A percentile compares a stretch with the other conserved stretches of the same genome.
phyloP scores from a whole-genome alignment of 352 stramenopile species.

The Globisporangium perplexum region DNA sequence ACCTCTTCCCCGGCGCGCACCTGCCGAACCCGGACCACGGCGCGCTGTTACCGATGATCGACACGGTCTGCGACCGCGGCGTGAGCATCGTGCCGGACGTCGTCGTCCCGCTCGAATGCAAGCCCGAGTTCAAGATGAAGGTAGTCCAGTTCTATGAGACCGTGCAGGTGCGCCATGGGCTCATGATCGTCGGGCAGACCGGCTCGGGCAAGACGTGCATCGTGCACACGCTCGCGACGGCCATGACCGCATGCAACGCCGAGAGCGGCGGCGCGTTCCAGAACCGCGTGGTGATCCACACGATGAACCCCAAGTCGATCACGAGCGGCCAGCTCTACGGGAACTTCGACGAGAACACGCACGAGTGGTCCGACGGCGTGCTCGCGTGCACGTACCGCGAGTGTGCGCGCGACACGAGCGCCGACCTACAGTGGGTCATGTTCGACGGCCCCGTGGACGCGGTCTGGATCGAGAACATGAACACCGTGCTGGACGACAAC shows the following conservation, averaged over 20 bases:
- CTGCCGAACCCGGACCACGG: constrained; percentile 86
- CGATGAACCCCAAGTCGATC: constrained; percentile 95
- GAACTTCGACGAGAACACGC: constrained; percentile 91
- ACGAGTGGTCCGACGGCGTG: constrained; percentile 95
- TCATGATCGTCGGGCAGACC: constrained; percentile 94
- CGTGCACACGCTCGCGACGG: constrained; percentile 73
- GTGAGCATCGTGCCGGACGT: constrained; percentile 58
- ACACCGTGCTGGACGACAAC: constrained; percentile 92
- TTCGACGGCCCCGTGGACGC: constrained; percentile 93
- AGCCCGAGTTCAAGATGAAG: constrained; percentile 83
- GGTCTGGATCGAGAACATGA: constrained; percentile 96
- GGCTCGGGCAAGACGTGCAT: constrained; percentile 94
- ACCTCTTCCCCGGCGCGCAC: constrained; percentile 89
- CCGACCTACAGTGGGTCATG: constrained; percentile 91
- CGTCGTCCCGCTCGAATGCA: constrained; percentile 61
- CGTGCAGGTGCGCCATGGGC: constrained; percentile 90
- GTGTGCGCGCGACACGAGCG: constrained; percentile 78
- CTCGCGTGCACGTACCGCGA: constrained; percentile 93
- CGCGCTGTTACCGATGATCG: constrained; percentile 71
- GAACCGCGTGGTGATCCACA: constrained; percentile 70
- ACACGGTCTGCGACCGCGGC: constrained; percentile 67
- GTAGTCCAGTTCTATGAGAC: constrained; percentile 96
- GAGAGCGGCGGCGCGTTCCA: constrained; percentile 55
- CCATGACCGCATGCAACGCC: constrained; percentile 65
- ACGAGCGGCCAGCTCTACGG: constrained; percentile 93